Evolutionary conservation across 345 rosid genomes (phyloP).

Genomic region (Excoecaria cochinchinensis): DNA sequence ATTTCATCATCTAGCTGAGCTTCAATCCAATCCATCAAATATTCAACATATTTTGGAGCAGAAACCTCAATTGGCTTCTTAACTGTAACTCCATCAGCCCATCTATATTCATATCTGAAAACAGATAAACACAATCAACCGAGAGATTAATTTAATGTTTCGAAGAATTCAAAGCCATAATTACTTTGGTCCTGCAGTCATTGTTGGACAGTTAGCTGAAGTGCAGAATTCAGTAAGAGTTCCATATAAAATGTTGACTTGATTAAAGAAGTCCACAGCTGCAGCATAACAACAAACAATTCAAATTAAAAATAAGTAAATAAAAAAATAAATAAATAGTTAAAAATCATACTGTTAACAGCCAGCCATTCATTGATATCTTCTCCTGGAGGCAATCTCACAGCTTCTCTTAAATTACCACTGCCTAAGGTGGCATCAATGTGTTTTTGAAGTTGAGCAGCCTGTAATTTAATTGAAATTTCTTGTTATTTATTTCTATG

Average conservation of each 20-base stretch:
- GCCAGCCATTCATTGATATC: constrained; percentile 76
- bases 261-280: constrained; percentile 84
- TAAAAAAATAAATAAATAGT: background rate
- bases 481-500: background rate
- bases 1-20: constrained; percentile 61
- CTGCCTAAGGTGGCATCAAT: constrained; percentile 73
- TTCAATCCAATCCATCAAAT: constrained; percentile 77
- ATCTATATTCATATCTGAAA: constrained; percentile 63
- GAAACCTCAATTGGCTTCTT: constrained; percentile 76
- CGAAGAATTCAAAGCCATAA: too few species aligned
- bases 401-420: constrained; percentile 73
- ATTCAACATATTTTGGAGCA: constrained; percentile 71
- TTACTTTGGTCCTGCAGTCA: constrained; percentile 76
- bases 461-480: constrained; percentile 31
- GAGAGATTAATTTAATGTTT: background rate
- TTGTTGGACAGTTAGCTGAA: constrained; percentile 49
- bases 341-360: constrained; percentile 50
- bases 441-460: constrained; percentile 63
- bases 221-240: constrained; percentile 77
- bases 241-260: constrained; percentile 62
- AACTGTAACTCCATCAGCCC: constrained; percentile 74
- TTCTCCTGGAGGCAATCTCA: constrained; percentile 68
- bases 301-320: background rate
- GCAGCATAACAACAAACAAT: constrained; percentile 6
- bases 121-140: background rate